Base-by-base conservation (phyloP, 2,329 filamentous ascomycete species). In the Stylonectria norvegica region DNA sequence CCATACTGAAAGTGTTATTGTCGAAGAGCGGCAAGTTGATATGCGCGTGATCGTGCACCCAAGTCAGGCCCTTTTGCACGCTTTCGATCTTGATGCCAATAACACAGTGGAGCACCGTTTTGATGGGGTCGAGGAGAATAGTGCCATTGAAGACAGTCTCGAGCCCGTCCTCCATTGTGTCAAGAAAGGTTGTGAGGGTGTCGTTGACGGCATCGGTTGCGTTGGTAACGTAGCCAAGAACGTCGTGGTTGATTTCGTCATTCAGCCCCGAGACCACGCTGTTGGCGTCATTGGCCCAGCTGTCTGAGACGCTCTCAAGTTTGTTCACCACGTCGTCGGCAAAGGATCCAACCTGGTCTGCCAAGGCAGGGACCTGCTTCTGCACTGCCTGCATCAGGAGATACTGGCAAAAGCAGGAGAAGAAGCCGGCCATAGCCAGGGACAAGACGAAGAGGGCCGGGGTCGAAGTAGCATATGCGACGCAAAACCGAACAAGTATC, bases 31-130 rank as follows among this genome's bases (percentile, higher is more conserved):
- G 93, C 53, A 98, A 85, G 44, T 79, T 71, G 53, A 98, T 76
- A 47, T 93, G 79, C 4, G 93, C 89, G 60, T 97, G 72, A 52
- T 97, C 84, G 56, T 86, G 79, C 9, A 95, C 86, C 91, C 91
- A 98, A 1, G 87, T 95, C n/a, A 97, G 74, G 10, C 86, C 93
- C 58, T 86, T 84, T 62, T 97, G 81, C 50, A 98, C 80, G 16
- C 82, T 78, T 51, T 86, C 81, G 48, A 97, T 76, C 70, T 97
- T 97, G 58, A 95, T 74, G 6, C 84, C 81, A 49, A 97, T 80
- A n/a, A 97, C 73, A 59, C 93, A 97, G 59, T 87, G 78, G 48
- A 96, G 76, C 22, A 96, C 80, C 30, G 87, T 84, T 56, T 81
- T 74, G 56, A 95, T 83, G 0, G 89, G 86, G 19, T 83, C 78